phyloP scores from a whole-genome alignment of 176 grass and related monocot genomes.

The Raddia distichophylla region DNA sequence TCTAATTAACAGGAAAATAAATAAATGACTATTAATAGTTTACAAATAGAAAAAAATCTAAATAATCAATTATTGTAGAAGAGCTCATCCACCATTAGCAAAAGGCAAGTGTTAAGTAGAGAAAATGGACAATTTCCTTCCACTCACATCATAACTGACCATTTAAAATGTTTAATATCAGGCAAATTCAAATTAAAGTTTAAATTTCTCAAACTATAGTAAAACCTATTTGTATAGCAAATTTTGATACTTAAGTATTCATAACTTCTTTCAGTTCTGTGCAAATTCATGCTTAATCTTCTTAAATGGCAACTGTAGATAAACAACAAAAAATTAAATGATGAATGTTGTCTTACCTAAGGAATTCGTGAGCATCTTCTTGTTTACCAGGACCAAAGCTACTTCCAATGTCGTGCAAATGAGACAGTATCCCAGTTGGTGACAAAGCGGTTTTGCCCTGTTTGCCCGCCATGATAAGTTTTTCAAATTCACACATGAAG shows the following conservation, averaged over 20 bases:
- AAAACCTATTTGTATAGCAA: constrained; percentile 6
- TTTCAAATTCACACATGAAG: constrained; percentile 97
- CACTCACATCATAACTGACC: background rate
- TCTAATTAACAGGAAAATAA: constrained; percentile 9
- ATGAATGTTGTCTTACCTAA: constrained; percentile 62
- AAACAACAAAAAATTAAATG: background rate
- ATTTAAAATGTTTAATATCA: constrained; percentile 14
- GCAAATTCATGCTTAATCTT: constrained; percentile 19
- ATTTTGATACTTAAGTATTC: constrained; percentile 13
- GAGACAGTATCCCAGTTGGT: constrained; percentile 78
- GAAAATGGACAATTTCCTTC: background rate
- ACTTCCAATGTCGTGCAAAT: constrained; percentile 70
- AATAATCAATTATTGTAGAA: constrained; percentile 14
- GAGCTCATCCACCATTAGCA: background rate
- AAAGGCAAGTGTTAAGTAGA: background rate
- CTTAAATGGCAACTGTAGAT: constrained; percentile 13
- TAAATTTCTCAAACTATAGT: background rate
- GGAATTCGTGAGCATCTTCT: constrained; percentile 99
- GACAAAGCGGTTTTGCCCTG: constrained; percentile 59
- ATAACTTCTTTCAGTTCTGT: background rate
- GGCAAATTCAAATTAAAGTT: background rate
- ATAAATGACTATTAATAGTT: constrained; percentile 7
- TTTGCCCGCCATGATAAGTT: constrained; percentile 65
- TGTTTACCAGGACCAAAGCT: constrained; percentile 78
- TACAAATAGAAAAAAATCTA: background rate